Evolutionary conservation across 768 basidiomycete species (phyloP).

Genomic region (Boletus reticulatus): DNA sequence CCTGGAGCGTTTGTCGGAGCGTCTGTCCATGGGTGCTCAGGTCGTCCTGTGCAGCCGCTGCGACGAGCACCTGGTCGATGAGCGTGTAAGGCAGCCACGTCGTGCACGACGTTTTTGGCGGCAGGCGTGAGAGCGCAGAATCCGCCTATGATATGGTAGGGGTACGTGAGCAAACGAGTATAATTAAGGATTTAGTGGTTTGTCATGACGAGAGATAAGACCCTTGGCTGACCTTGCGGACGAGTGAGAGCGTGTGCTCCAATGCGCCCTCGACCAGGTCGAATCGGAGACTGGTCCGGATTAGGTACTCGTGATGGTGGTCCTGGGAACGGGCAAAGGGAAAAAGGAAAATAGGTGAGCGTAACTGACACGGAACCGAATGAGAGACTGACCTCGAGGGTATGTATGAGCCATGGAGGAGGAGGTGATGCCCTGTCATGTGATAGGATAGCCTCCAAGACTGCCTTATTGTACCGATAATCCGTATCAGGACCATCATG

Average conservation of each 20-base stretch:
- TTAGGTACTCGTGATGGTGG: slow-evolving; percentile 80
- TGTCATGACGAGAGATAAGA: background rate
- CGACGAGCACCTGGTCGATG: slow-evolving; percentile 77
- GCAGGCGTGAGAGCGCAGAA: slow-evolving; percentile 47
- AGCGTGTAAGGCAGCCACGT: slow-evolving; percentile 85
- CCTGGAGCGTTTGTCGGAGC: slow-evolving; percentile 51
- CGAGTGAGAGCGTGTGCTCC: slow-evolving; percentile 64
- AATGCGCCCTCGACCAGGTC: slow-evolving; percentile 79
- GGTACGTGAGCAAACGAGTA: background rate
- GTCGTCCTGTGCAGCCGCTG: slow-evolving; percentile 53
- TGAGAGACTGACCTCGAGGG: slow-evolving; percentile 55
- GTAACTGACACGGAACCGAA: background rate
- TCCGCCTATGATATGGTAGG: slow-evolving; percentile 48
- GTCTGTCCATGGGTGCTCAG: slow-evolving; percentile 41
- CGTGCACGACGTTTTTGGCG: slow-evolving; percentile 52
- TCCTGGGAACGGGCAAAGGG: slow-evolving; percentile 34
- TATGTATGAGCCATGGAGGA: slow-evolving; percentile 82
- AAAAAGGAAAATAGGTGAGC: background rate
- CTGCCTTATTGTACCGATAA: slow-evolving; percentile 72
- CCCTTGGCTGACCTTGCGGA: slow-evolving; percentile 59
- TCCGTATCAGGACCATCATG: slow-evolving; percentile 74
- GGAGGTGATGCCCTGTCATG: slow-evolving; percentile 57
- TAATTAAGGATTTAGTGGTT: slow-evolving; percentile 8
- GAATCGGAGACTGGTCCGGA: slow-evolving; percentile 73
- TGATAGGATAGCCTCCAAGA: slow-evolving; percentile 73